These are phyloP conservation scores for Mycosphaerella sp. DNA, from an alignment of 2,329 filamentous ascomycete genomes.

Conservation along the genomic window DNA sequence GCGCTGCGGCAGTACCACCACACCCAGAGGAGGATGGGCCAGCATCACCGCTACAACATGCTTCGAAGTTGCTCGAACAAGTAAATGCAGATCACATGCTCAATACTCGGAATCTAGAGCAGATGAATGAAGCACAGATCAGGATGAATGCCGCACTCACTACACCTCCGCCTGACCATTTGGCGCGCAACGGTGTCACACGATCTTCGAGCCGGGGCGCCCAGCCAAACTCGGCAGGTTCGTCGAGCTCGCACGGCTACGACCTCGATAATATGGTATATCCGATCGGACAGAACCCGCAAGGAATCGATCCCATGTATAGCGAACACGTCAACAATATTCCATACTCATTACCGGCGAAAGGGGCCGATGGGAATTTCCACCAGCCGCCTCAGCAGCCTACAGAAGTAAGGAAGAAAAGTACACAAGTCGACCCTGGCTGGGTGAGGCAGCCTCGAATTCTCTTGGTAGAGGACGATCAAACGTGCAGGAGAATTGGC, in stretches of 20 bases:
- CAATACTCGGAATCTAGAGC: constrained; percentile 58
- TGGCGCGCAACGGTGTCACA: constrained; percentile 32
- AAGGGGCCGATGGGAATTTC: constrained; percentile 45
- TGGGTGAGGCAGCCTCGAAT: constrained; percentile 69
- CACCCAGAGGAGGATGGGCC: constrained; percentile 53
- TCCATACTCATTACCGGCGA: constrained; percentile 71
- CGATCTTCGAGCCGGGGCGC: constrained; percentile 41
- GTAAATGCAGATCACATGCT: constrained; percentile 60
- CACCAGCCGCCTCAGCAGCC: constrained; percentile 40
- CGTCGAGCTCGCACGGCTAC: constrained; percentile 50
- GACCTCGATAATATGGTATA: constrained; percentile 74
- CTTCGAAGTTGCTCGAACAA: constrained; percentile 59
- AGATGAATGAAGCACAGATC: constrained; percentile 56
- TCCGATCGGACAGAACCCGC: constrained; percentile 72
- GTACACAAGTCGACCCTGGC: constrained; percentile 54
- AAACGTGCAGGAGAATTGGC: constrained; percentile 60
- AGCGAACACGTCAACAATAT: constrained; percentile 93
- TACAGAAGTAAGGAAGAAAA: constrained; percentile 55
- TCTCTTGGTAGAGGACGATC: constrained; percentile 79
- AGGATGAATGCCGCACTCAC: constrained; percentile 51
- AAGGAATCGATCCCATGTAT: constrained; percentile 92
- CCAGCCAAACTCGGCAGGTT: constrained; percentile 41
- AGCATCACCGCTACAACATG: constrained; percentile 62
- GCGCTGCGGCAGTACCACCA: constrained; percentile 13
- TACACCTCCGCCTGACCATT: constrained; percentile 51